A percentile compares a stretch with the other conserved stretches of the same genome.
Evolutionary conservation across 1,284 basidiomycete genomes (phyloP).

Genomic region (Coriolopsis trogii): DNA sequence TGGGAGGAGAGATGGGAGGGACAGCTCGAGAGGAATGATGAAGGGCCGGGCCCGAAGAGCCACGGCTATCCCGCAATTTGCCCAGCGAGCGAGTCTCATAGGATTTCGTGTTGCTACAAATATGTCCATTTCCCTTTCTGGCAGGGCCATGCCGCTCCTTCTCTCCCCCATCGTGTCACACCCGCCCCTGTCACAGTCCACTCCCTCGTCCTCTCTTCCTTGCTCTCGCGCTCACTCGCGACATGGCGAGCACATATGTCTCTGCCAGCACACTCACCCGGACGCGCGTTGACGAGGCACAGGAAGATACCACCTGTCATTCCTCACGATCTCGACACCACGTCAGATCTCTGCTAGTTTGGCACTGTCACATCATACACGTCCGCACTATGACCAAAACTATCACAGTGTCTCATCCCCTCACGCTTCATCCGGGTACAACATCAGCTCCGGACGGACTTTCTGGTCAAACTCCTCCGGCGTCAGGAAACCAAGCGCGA

Average conservation of each 20-base stretch:
- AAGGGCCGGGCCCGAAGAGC: conserved; percentile 33
- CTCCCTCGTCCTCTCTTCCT: neutral
- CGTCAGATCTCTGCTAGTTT: conserved; percentile 9
- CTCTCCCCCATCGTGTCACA: conserved; percentile 31
- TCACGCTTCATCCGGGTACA: conserved; percentile 67
- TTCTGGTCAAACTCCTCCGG: conserved; percentile 94
- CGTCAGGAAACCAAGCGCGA: conserved; percentile 84
- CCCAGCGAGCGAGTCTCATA: conserved; percentile 36
- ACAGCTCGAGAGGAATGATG: conserved; percentile 28
- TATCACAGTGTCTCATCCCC: conserved; percentile 17
- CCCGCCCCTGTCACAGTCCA: conserved; percentile 27
- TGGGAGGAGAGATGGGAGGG: conserved; percentile 18
- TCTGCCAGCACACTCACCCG: neutral
- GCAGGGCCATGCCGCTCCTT: conserved; percentile 30
- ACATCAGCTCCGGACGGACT: conserved; percentile 93
- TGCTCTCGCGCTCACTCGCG: neutral
- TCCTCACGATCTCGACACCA: conserved; percentile 7
- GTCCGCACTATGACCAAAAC: conserved; percentile 15
- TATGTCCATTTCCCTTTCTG: conserved; percentile 36
- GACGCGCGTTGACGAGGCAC: neutral
- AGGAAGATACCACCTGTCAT: neutral
- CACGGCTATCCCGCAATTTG: conserved; percentile 37
- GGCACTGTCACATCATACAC: conserved; percentile 23
- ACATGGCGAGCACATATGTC: neutral
- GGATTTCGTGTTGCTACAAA: conserved; percentile 39